Conservation (phyloP, 257 asterid species). For the Salvia hispanica region DNA sequence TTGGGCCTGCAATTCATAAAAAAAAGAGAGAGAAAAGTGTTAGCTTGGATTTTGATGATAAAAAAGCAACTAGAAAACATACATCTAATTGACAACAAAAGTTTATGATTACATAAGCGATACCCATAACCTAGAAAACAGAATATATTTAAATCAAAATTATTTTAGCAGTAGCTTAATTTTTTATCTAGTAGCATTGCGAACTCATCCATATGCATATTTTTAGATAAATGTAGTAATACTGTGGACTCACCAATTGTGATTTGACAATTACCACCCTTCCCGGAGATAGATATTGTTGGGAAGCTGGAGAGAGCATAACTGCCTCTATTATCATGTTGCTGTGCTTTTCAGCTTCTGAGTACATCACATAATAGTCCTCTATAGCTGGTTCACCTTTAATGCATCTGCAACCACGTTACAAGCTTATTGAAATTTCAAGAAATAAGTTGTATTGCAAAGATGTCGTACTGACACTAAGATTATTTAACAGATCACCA, state of each 20-base stretch:
- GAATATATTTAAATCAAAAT: background rate
- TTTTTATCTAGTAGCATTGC: background rate
- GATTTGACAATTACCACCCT: slow-evolving; percentile 91
- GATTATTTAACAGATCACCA: slow-evolving; percentile 23
- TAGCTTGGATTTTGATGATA: slow-evolving; percentile 16
- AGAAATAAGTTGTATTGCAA: slow-evolving; percentile 20
- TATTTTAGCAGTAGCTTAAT: slow-evolving; percentile 3
- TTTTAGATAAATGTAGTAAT: slow-evolving; percentile 6
- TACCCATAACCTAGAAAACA: too few relatives aligned
- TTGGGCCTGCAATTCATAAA: slow-evolving; percentile 62
- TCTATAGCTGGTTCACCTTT: slow-evolving; percentile 97
- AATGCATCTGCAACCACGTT: slow-evolving; percentile 70
- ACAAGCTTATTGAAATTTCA: slow-evolving; percentile 33
- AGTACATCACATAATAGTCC: slow-evolving; percentile 78
- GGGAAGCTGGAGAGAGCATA: slow-evolving; percentile 71
- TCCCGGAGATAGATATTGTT: slow-evolving; percentile 70
- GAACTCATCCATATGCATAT: slow-evolving; percentile 13
- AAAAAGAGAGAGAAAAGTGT: slow-evolving; percentile 18
- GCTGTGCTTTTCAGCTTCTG: slow-evolving; percentile 64
- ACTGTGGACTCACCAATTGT: slow-evolving; percentile 55
- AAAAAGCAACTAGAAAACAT: background rate
- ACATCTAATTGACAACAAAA: background rate
- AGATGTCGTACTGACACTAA: background rate
- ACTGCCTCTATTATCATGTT: slow-evolving; percentile 64
- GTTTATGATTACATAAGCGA: background rate